Evolutionary conservation across 352 stramenopile species (phyloP).

Genomic region (Globisporangium apiculatum): DNA sequence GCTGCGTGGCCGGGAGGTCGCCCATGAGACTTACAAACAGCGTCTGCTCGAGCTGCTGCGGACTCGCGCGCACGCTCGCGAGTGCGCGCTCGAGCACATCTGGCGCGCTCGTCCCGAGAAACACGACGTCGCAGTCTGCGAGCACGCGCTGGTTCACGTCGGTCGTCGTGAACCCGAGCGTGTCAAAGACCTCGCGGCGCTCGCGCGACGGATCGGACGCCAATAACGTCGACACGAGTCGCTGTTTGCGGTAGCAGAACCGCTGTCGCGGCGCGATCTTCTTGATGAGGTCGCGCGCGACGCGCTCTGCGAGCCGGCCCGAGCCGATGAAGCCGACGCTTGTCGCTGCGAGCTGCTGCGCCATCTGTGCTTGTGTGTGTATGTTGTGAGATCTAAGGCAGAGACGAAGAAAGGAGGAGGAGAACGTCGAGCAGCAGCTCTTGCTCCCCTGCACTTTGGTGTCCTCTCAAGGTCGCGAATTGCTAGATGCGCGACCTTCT

Average conservation of each 20-base stretch:
- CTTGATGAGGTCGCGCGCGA: slow-evolving; percentile 56
- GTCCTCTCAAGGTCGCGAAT: no score
- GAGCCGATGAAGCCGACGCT: slow-evolving; percentile 73
- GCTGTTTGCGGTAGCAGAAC: slow-evolving; percentile 73
- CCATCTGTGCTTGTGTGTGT: not conserved
- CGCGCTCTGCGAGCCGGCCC: slow-evolving; percentile 47
- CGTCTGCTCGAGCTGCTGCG: slow-evolving; percentile 24
- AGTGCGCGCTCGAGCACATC: slow-evolving; percentile 28
- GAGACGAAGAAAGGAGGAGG: no score
- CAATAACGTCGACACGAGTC: slow-evolving; percentile 59
- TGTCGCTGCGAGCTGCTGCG: slow-evolving; percentile 25
- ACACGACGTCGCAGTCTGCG: slow-evolving; percentile 65
- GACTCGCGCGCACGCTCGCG: slow-evolving; percentile 10
- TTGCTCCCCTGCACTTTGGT: no score
- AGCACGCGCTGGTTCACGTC: slow-evolving; percentile 48
- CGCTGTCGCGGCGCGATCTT: slow-evolving; percentile 49
- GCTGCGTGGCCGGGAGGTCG: slow-evolving; percentile 42
- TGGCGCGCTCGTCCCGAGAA: slow-evolving; percentile 48
- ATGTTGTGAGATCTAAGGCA: not conserved
- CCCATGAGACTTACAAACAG: slow-evolving; percentile 72
- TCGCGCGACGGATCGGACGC: slow-evolving; percentile 53
- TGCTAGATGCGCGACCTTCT: no score
- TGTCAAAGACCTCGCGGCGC: slow-evolving; percentile 48
- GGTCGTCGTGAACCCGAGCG: slow-evolving; percentile 60
- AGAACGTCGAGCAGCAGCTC: no score